A percentile compares a stretch with the other conserved stretches of the same genome.
Evolutionary conservation across 306 rosid species (phyloP).

Genomic region (Senna siamea): DNA sequence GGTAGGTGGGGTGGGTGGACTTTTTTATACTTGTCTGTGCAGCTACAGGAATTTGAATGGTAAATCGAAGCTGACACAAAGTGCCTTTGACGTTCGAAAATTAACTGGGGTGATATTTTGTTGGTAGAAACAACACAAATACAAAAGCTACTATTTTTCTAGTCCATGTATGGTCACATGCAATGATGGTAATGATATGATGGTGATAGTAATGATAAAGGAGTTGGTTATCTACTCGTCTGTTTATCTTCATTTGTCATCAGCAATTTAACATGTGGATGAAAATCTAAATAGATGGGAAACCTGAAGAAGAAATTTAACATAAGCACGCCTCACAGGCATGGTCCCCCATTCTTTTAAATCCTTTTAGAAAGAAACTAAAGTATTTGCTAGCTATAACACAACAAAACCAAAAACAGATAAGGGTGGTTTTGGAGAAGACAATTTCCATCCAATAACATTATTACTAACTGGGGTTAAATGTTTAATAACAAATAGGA

Average conservation of each 20-base stretch:
- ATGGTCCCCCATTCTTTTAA: conserved; percentile 45
- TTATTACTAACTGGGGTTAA: conserved; percentile 29
- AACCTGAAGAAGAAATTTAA: conserved; percentile 29
- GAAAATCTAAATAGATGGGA: conserved; percentile 28
- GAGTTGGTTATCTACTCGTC: not conserved
- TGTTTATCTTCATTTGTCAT: conserved; percentile 37
- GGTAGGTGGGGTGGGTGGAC: conserved; percentile 50
- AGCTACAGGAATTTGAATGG: conserved; percentile 3
- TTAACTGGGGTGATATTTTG: not conserved
- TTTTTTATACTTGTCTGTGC: conserved; percentile 12
- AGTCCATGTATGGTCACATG: conserved; percentile 12
- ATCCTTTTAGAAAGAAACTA: conserved; percentile 19
- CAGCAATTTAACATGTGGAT: conserved; percentile 41
- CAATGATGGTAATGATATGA: conserved; percentile 5
- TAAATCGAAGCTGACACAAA: conserved; percentile 6
- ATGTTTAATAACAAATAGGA: conserved; percentile 39
- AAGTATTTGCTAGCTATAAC: conserved; percentile 32
- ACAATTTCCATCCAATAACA: not conserved
- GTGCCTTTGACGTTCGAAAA: not conserved
- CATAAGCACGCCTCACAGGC: conserved; percentile 32
- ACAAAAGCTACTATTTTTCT: not conserved
- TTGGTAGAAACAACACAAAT: not conserved
- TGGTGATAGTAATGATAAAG: conserved; percentile 13
- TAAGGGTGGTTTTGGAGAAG: not conserved
- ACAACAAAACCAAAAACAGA: conserved; percentile 26